phyloP scores from a whole-genome alignment of 2,329 filamentous ascomycete genomes.

The Diaporthe sp. region DNA sequence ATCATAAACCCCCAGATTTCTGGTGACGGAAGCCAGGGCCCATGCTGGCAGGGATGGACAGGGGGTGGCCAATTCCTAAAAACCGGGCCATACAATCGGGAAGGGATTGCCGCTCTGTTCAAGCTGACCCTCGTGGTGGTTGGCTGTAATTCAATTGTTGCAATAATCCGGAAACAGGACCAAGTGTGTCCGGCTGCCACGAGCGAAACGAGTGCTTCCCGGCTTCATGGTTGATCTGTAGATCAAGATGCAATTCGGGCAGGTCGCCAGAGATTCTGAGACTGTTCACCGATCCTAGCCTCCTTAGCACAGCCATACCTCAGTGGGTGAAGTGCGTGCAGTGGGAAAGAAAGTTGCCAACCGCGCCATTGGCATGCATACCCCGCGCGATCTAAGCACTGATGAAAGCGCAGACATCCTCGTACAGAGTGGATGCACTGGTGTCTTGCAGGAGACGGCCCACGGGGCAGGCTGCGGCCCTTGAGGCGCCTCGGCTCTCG shows the following conservation, averaged over 20 bases:
- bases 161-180: constrained; percentile 20
- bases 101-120: constrained; percentile 26
- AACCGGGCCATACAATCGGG: constrained; percentile 13
- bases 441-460: neutral
- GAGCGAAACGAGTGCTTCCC: constrained; percentile 5
- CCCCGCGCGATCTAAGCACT: constrained; percentile 14
- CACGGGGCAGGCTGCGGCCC: constrained; percentile 4
- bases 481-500: neutral
- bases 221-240: constrained; percentile 32
- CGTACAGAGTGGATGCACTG: constrained; percentile 2
- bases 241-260: constrained; percentile 30
- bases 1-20: constrained; percentile 35
- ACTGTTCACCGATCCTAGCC: constrained; percentile 4
- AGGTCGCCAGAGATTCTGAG: constrained; percentile 24
- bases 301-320: constrained; percentile 18
- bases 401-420: neutral
- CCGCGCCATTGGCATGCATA: constrained; percentile 21
- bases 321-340: neutral
- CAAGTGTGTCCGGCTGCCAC: constrained; percentile 19
- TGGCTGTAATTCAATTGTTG: constrained; percentile 15
- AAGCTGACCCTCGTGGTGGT: neutral
- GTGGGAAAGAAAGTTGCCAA: neutral
- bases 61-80: constrained; percentile 40
- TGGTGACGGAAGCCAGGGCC: neutral
- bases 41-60: constrained; percentile 34